Evolutionary conservation across 2,329 filamentous ascomycete genomes (phyloP), one percentile per base, ranked within the genome.

Genomic region (Gnomoniopsis sp.): DNA sequence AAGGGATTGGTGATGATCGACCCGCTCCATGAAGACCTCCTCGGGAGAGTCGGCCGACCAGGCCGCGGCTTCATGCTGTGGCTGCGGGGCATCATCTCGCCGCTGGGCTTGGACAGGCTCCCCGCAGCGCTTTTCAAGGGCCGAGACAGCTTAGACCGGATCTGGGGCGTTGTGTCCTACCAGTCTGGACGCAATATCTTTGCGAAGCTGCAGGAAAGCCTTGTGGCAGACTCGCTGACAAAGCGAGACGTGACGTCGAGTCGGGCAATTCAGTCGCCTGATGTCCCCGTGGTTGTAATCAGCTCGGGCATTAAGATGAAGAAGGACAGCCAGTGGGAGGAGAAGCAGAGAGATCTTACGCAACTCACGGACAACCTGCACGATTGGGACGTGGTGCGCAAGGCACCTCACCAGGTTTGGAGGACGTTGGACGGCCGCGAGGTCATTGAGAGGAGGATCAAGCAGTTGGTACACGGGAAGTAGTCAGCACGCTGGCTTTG

Each of bases 351-450:
- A 65, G 93, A 96, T 68, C 74, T 97, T 62, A 92, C 88, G 8
- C 85, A 82, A 60, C 77, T 98, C 65, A 97, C 93, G 0, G 81
- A 88, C 54, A 91, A 92, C 50, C 76, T 98, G 53, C 72, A 89
- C 58, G 79, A 83, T 43, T 99, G 93, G 93, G 91, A 96, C 71
- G 84, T 96, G 54, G 91, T 97, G 12, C 85, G 89, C 58, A 84
- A 88, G 62, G 92, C 93, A 3, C 90, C 92, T 6, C 91, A 96
- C 71, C 84, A 93, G 70, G 88, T 98, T 0, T 99, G 95, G 95
- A 77, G 77, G 66, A 91, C 88, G 3, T 71, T 80, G 2, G 83
- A 92, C 50, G 93, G 93, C 0, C 80, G 90, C 56, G 74, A 85
- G 53, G 74, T 86, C 49, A 87, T 98, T 72, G 93, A 96, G 77